Base-by-base conservation (phyloP, 2,329 filamentous ascomycete species). In the Cladobotryum protrusum region DNA sequence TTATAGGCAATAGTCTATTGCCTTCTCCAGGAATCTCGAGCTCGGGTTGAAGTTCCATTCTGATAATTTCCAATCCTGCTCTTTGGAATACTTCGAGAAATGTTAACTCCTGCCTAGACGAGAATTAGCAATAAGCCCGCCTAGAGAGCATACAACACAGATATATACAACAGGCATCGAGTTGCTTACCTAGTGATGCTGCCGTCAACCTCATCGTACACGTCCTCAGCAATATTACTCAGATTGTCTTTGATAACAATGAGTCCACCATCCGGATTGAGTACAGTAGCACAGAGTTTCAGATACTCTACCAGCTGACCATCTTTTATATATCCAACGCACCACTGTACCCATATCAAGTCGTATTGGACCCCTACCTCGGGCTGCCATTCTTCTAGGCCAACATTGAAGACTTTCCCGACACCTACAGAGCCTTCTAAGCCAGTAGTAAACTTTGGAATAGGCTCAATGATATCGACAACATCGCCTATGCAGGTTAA, bases 301-400 rank as follows among this genome's bases (percentile, higher is more conserved):
- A 96, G 67, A 60, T 84, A 95, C 2, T 70, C 71, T 1, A 86
- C 72, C 5, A 96, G 63, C 64, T 93, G 82, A 6, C 67, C 69
- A 63, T 96, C 89, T 1, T 80, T 89, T 47, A 96, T 71, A 65
- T 96, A 86, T 18, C 87, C 86, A 8, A 91, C 68, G 67, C 89
- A 96, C 89, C 90, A 96, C 67, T 96, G 91, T 45, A 81, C 85
- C 88, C 88, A 95, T 53, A 96, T 82, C 43, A 96, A 66, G 63
- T 90, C 85, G 67, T 96, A 96, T 45, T 69, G 65, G 9, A 67
- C 60, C 11, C 62, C 71, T 2, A 67, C 58, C 1, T 60, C 68
- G 1, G 76, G 72, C 7, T 58, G 50, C 87, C 87, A 95, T 24
- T 78, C 75, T 66, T 95, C 85, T 1, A 95, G 70, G 0, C 88